Evolutionary conservation across 257 asterid genomes (phyloP).

Genomic region (Solanum appendiculatum): DNA sequence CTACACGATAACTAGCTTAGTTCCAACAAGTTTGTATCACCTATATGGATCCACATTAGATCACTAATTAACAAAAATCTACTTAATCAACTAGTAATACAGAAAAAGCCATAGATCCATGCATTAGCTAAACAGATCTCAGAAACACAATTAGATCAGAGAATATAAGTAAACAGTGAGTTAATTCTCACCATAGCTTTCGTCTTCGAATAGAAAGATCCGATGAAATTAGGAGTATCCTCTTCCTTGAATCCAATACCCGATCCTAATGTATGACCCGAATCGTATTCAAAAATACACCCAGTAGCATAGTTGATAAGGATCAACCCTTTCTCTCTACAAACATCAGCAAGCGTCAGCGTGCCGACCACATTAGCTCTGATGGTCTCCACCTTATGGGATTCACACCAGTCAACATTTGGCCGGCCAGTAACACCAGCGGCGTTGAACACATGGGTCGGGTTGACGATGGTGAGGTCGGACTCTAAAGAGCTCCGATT

Average conservation of each 20-base stretch:
- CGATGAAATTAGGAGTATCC: slow-evolving; percentile 70
- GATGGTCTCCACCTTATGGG: slow-evolving; percentile 82
- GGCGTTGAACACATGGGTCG: slow-evolving; percentile 83
- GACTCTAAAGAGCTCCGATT: slow-evolving; percentile 40
- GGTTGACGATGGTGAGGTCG: slow-evolving; percentile 37
- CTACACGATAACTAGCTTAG: neutral
- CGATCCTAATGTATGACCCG: slow-evolving; percentile 51
- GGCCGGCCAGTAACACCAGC: slow-evolving; percentile 90
- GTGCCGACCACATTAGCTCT: slow-evolving; percentile 77
- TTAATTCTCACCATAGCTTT: slow-evolving; percentile 59
- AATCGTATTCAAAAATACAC: slow-evolving; percentile 71
- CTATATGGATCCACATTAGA: neutral
- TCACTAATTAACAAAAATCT: neutral
- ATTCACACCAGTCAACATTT: slow-evolving; percentile 89
- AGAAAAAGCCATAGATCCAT: neutral
- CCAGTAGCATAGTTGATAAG: slow-evolving; percentile 79
- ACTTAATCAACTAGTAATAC: neutral
- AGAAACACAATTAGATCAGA: neutral
- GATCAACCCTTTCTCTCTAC: slow-evolving; percentile 53
- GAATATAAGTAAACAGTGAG: neutral
- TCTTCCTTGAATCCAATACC: slow-evolving; percentile 85
- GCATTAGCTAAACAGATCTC: neutral
- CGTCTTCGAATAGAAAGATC: slow-evolving; percentile 88
- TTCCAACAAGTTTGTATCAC: neutral
- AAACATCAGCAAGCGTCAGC: slow-evolving; percentile 72